Conservation (phyloP, 441 rosid genomes). For the Corymbia calophylla region DNA sequence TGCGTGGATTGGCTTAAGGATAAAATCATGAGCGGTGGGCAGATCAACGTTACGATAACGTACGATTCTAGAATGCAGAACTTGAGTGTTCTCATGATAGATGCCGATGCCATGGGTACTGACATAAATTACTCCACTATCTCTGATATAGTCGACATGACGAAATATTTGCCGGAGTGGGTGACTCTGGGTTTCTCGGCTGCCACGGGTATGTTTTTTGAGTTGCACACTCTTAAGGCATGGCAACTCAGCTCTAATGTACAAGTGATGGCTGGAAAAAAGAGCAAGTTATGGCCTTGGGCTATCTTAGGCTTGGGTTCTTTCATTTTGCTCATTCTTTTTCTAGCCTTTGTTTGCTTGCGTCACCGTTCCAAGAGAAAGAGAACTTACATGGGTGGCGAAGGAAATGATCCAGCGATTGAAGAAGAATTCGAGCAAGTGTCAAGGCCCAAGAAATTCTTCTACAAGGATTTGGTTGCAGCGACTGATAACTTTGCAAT, state of each 20-base stretch:
- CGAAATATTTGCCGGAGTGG: background rate
- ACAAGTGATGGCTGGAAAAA: background rate
- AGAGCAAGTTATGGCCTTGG: background rate
- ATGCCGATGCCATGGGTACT: background rate
- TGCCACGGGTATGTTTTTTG: background rate
- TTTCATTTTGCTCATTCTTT: background rate
- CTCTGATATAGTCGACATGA: accelerated
- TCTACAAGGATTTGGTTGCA: background rate
- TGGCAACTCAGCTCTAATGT: background rate
- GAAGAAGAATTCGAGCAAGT: background rate
- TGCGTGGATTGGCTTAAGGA: background rate
- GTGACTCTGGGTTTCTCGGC: background rate
- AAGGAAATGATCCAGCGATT: background rate
- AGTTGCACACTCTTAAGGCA: background rate
- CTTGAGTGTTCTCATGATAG: background rate
- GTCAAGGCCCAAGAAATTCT: background rate
- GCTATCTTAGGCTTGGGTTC: background rate
- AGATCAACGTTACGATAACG: background rate
- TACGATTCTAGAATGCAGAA: background rate
- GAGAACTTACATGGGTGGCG: background rate
- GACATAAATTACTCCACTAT: background rate
- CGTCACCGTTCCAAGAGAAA: background rate
- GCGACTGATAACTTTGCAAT: background rate
- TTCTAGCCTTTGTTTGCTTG: background rate
- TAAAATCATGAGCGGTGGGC: background rate